Evolutionary conservation across 2,329 filamentous ascomycete genomes (phyloP), one percentile per base, ranked within the genome.

Genomic region (Colletotrichum kahawae): DNA sequence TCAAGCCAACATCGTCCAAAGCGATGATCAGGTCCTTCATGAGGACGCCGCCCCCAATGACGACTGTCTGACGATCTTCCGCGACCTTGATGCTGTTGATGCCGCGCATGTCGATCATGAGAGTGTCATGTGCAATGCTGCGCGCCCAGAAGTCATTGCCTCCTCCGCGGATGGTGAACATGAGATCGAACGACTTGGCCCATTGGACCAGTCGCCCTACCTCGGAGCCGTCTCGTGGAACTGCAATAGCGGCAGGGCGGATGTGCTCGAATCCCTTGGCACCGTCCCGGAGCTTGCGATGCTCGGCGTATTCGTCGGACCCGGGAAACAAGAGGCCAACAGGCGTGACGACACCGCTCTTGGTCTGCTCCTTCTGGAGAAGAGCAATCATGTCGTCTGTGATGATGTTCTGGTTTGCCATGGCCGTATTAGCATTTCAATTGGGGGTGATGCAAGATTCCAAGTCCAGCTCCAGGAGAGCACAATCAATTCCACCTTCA

Each of bases 121-220:
- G 56, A 12, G 67, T 36, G 18, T 64, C 57, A 14, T 62, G 67
- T 21, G 57, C 38, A n/a, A 62, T 62, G 36, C 57, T 51, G 9
- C 67, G 67, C n/a, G 57, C 57, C 57, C 56, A 70, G n/a, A 64
- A 70, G 31, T 70, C 57, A 56, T 70, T 62, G 14, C 67, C 67
- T 10, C 67, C 67, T 34, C 57, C 67, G 43, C 67, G 36, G 34
- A 70, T 59, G 24, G 54, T 68, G 51, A 60, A 59, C 9, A 24
- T 59, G 18, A 68, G 33, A 29, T 34, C 51, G 5, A 31, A 13
- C 7, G 18, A 31, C n/a, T 57, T 60, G 4, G 29, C 66, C 66
- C 66, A 68, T 5, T 27, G 66, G 5, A 68, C 12, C 16, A 60
- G 33, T 8, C 24, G n/a, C 9, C 51, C 34, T 16, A 68, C 66